A percentile compares a stretch with the other conserved stretches of the same genome.
These are phyloP conservation scores for Potentilla sterilis DNA, from an alignment of 306 rosid genomes.

Conservation along the genomic window DNA sequence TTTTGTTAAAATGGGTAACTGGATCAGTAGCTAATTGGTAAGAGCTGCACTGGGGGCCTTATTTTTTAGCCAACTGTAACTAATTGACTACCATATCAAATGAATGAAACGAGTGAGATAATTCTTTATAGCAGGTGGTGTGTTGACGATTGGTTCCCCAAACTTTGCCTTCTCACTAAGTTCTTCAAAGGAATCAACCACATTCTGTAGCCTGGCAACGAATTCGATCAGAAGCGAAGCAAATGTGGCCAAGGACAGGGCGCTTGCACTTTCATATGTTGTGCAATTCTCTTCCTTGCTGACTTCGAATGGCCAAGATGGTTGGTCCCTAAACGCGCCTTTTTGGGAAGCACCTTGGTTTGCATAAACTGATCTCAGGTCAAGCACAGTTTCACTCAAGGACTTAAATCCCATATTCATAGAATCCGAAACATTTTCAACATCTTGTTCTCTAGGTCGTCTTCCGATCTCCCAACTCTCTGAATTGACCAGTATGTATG, in stretches of 20 bases:
- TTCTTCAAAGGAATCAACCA: conserved; percentile 50
- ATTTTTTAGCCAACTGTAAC: not conserved
- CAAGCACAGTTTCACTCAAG: conserved; percentile 31
- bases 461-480: conserved; percentile 51
- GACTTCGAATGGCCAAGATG: conserved; percentile 31
- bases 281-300: conserved; percentile 26
- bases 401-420: conserved; percentile 21
- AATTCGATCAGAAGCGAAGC: conserved; percentile 62
- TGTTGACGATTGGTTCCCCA: conserved; percentile 27
- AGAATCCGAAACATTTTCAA: conserved; percentile 13
- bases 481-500: conserved; percentile 56
- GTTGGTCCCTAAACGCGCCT: conserved; percentile 11
- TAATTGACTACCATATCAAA: not conserved
- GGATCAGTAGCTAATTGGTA: not conserved
- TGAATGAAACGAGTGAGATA: not conserved
- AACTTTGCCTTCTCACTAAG: conserved; percentile 58
- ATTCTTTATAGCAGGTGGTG: conserved; percentile 1
- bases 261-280: conserved; percentile 56
- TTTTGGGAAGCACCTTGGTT: conserved; percentile 19
- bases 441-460: conserved; percentile 19
- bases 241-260: conserved; percentile 66
- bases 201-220: conserved; percentile 73
- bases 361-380: conserved; percentile 18
- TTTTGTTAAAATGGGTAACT: not conserved
- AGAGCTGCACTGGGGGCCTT: not conserved